phyloP scores from a whole-genome alignment of 768 basidiomycete species.

The Tricholoma hemisulphureum region DNA sequence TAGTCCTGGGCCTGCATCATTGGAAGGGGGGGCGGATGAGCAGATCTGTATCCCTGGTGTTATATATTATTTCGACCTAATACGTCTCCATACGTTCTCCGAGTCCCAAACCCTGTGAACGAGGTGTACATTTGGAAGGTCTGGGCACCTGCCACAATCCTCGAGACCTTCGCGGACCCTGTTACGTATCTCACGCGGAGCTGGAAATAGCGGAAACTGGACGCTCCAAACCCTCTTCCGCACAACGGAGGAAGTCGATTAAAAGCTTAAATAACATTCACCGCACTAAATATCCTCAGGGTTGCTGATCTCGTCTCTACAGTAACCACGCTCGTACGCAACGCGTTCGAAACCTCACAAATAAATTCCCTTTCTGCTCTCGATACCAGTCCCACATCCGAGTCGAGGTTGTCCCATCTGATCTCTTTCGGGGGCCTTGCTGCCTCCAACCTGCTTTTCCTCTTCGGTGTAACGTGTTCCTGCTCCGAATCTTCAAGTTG shows the following conservation, averaged over 20 bases:
- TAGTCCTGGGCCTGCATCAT: conserved; percentile 40
- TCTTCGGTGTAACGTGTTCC: conserved; percentile 13
- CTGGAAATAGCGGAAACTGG: conserved; percentile 32
- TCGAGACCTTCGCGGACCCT: conserved; percentile 39
- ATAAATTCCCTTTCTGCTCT: background rate
- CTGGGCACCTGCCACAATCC: conserved; percentile 44
- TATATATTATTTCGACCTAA: conserved; percentile 49
- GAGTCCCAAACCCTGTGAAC: conserved; percentile 27
- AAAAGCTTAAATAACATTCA: conserved; percentile 7
- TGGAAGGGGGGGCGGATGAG: conserved; percentile 37
- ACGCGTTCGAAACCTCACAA: background rate
- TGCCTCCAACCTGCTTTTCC: conserved; percentile 8
- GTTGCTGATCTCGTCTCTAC: conserved; percentile 12
- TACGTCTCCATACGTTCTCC: conserved; percentile 40
- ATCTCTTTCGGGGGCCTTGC: conserved; percentile 10
- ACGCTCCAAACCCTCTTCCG: conserved; percentile 34
- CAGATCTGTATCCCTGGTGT: conserved; percentile 31
- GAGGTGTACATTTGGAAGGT: conserved; percentile 43
- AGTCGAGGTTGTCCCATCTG: background rate
- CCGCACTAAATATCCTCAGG: background rate
- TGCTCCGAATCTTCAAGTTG: conserved; percentile 15
- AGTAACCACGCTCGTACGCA: conserved; percentile 5
- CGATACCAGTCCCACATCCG: background rate
- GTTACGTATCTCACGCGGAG: conserved; percentile 46
- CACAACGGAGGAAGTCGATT: conserved; percentile 20